A percentile compares a stretch with the other conserved stretches of the same genome.
These are phyloP conservation scores for Oropetium thomaeum DNA, from an alignment of 176 grass and related monocot genomes.

Conservation along the genomic window DNA sequence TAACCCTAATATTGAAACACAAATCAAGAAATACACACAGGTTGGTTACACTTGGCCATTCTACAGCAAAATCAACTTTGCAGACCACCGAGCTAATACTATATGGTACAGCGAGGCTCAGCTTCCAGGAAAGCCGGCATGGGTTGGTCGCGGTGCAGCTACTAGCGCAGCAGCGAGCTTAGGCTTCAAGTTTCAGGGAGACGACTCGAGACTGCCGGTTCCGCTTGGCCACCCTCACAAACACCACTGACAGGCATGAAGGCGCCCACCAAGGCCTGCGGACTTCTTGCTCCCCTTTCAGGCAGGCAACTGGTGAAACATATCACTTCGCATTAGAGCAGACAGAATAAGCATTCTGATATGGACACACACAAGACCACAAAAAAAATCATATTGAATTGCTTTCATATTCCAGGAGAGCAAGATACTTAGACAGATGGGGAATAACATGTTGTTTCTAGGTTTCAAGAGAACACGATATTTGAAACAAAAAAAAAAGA, in stretches of 20 bases:
- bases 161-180: no score
- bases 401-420: neutral
- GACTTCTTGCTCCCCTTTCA: conserved; percentile 89
- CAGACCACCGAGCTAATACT: no score
- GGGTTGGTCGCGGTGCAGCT: no score
- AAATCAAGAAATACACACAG: conserved; percentile 34
- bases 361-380: neutral
- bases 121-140: no score
- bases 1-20: conserved; percentile 40
- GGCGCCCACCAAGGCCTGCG: conserved; percentile 97
- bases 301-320: conserved; percentile 60
- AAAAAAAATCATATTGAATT: neutral
- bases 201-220: conserved; percentile 83
- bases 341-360: neutral
- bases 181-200: conserved; percentile 81
- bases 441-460: neutral
- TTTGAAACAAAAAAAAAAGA: neutral
- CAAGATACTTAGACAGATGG: neutral
- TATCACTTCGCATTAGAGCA: neutral
- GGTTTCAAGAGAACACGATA: neutral
- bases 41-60: neutral
- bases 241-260: conserved; percentile 73
- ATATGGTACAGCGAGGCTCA: no score
- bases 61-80: neutral
- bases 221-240: conserved; percentile 66